Base-by-base conservation (phyloP, 441 rosid species). In the Metrosideros polymorpha region DNA sequence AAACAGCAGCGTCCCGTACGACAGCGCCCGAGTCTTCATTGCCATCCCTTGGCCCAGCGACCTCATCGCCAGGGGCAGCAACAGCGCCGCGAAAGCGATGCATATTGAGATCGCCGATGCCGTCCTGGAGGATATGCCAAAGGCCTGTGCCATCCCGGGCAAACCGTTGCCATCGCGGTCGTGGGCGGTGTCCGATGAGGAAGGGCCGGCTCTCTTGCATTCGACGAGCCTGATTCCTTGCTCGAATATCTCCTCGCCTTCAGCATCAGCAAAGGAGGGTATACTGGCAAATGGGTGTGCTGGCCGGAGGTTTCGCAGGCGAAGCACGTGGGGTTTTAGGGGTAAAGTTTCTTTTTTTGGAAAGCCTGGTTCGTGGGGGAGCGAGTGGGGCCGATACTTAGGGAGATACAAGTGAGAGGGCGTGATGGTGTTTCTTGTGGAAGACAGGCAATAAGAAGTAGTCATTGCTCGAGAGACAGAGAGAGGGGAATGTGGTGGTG, bases 81-180 rank as follows among this genome's bases (percentile, higher is more conserved):
- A 88, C 30, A 96, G 93, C 86, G 97, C 99, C 53, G 98, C 94
- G 85, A 95, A 92, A 43, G 93, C 99, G 79, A 96, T 94, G 89
- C 88, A 89, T 88, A 96, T 86, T 4, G 95, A 90, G 55, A 96
- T 96, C 51, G 94, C 97, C 53, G 92, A 89, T 2, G 99, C 95
- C 12, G 98, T 94, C 14, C 91, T 91, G 52, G 98, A 93, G 12
- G 98, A 96, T 84, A 98, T 94, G 89, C 90, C 47, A 84, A 98
- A 96, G 63, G 99, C 99, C 88, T 92, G 88, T 55, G 98, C 97
- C 98, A 96, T 95, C 87, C 98, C 99, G 54, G 93, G 90, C 76
- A 86, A 86, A 19, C 92, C 89, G 5, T 87, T 91, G 18, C 39
- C 39, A 12, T 61, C 71, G 10, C 75, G 85, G 19, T 90, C 82